Conservation (phyloP, 176 grass and related monocot species). For the Triticum monococcum region DNA sequence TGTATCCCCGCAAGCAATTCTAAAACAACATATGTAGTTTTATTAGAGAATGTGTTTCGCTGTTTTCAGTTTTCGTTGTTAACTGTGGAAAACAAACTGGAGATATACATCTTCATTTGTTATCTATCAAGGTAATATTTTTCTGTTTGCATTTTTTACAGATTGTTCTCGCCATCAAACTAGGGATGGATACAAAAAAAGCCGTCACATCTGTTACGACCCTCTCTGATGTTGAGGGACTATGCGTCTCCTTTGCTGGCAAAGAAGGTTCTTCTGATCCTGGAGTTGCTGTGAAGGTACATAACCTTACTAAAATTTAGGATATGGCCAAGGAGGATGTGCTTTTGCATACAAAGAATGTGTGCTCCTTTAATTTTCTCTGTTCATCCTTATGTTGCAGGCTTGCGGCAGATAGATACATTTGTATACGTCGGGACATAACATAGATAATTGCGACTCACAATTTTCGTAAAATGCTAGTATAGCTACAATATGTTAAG, state of each 20-base stretch:
- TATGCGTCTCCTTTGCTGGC: conserved; percentile 72
- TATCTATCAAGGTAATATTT: not conserved
- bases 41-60: not conserved
- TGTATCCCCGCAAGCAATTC: not conserved
- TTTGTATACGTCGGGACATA: not conserved
- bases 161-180: conserved; percentile 88
- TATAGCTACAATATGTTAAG: not conserved
- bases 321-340: not conserved
- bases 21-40: not conserved
- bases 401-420: not conserved
- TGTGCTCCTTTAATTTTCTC: not conserved
- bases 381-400: not conserved
- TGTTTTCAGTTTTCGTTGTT: not conserved
- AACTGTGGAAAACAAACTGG: not conserved
- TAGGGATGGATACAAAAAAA: conserved; percentile 73
- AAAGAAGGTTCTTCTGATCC: conserved; percentile 82
- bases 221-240: conserved; percentile 79
- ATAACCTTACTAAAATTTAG: not conserved
- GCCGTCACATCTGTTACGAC: conserved; percentile 65
- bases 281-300: conserved; percentile 74
- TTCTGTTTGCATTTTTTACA: conserved; percentile 18
- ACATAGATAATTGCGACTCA: not conserved
- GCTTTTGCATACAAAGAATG: not conserved
- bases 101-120: not conserved
- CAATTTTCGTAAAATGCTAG: not conserved